Conservation (phyloP, 2,329 filamentous ascomycete species). For the Neophaeococcomyces aloes region DNA sequence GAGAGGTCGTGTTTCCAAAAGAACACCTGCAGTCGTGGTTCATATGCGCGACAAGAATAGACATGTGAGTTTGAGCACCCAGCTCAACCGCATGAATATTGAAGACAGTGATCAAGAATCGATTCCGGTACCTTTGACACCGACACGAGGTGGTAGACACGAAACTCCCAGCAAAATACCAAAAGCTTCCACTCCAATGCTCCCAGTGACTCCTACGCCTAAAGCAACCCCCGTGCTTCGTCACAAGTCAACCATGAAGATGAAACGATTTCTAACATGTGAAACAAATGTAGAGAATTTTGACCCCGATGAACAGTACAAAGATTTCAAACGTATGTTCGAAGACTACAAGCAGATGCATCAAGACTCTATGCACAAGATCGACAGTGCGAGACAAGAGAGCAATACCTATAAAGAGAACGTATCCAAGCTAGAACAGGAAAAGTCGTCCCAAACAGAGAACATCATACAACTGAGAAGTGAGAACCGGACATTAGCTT, state of each 20-base stretch:
- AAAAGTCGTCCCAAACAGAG: slow-evolving; percentile 40
- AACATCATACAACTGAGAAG: slow-evolving; percentile 48
- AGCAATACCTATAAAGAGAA: slow-evolving; percentile 63
- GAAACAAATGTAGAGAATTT: slow-evolving; percentile 68
- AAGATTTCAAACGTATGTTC: slow-evolving; percentile 66
- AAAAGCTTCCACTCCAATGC: slow-evolving; percentile 13
- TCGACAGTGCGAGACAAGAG: slow-evolving; percentile 60
- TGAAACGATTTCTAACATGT: slow-evolving; percentile 53
- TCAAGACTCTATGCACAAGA: slow-evolving; percentile 56
- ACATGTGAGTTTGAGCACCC: slow-evolving; percentile 6
- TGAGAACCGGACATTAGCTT: slow-evolving; percentile 56
- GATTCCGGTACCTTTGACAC: background rate
- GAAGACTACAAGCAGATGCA: slow-evolving; percentile 62
- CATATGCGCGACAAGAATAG: slow-evolving; percentile 1
- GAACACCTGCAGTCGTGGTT: background rate
- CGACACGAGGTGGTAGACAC: slow-evolving; percentile 8
- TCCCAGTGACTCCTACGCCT: slow-evolving; percentile 24
- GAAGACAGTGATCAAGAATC: background rate
- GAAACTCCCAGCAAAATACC: slow-evolving; percentile 18
- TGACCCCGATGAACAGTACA: slow-evolving; percentile 68
- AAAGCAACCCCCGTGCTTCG: slow-evolving; percentile 25
- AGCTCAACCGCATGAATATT: slow-evolving; percentile 2
- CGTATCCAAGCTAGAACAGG: slow-evolving; percentile 49
- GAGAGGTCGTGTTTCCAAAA: background rate
- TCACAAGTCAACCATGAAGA: slow-evolving; percentile 26